A percentile compares a stretch with the other conserved stretches of the same genome.
These are phyloP conservation scores for Xylariaceae sp. DNA, from an alignment of 2,329 filamentous ascomycete genomes.

Conservation along the genomic window DNA sequence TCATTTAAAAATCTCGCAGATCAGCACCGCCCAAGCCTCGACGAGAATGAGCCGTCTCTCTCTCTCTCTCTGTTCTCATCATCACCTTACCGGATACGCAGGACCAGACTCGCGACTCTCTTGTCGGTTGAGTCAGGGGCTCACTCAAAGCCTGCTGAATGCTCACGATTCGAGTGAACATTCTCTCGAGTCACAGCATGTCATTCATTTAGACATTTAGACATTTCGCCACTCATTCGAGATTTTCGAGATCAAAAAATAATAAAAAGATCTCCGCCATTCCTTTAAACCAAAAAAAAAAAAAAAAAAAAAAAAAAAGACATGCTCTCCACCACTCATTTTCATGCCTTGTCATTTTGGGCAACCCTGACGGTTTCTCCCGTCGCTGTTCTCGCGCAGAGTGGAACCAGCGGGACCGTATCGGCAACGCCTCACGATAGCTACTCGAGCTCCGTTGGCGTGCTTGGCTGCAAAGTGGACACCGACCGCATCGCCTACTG, in stretches of 20 bases:
- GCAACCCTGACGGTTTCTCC: slow-evolving; percentile 5
- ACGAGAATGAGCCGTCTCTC: slow-evolving; percentile 6
- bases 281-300: slow-evolving; percentile 3
- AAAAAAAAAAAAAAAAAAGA: not conserved
- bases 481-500: slow-evolving; percentile 58
- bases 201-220: slow-evolving; percentile 8
- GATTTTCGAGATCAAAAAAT: not conserved
- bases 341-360: slow-evolving; percentile 6
- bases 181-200: slow-evolving; percentile 9
- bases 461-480: slow-evolving; percentile 57
- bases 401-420: slow-evolving; percentile 38
- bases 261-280: slow-evolving; percentile 5
- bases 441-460: slow-evolving; percentile 53
- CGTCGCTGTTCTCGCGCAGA: not conserved
- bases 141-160: not conserved
- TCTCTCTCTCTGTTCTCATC: slow-evolving; percentile 4
- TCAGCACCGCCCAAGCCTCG: slow-evolving; percentile 1
- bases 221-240: slow-evolving; percentile 7
- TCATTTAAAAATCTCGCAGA: slow-evolving; percentile 13
- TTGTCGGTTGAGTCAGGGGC: slow-evolving; percentile 12
- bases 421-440: slow-evolving; percentile 50
- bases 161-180: slow-evolving; percentile 4
- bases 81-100: not conserved
- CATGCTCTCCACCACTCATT: slow-evolving; percentile 13
- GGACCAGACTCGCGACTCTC: slow-evolving; percentile 1